Conservation (phyloP, 1,284 basidiomycete species). For the Fomitiporia mediterranea region DNA sequence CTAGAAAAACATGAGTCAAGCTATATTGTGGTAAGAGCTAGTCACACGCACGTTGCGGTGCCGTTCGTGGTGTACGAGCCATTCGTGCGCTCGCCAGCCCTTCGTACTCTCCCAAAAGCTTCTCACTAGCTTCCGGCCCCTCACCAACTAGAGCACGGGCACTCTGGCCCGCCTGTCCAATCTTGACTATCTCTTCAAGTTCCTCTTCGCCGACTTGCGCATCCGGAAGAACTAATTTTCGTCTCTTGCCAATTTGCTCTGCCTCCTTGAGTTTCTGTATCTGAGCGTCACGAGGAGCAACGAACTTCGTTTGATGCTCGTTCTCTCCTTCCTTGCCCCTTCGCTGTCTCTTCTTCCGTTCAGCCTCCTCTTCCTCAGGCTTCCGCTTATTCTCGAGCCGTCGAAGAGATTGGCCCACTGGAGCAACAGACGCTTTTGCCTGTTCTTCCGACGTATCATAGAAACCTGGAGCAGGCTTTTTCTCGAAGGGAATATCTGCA, state of each 20-base stretch:
- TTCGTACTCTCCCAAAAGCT: conserved; percentile 89
- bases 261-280: conserved; percentile 97
- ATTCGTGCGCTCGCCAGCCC: conserved; percentile 83
- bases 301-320: conserved; percentile 83
- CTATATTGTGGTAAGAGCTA: conserved; percentile 5
- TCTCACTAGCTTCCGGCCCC: conserved; percentile 80
- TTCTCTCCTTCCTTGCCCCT: conserved; percentile 63
- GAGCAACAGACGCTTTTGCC: conserved; percentile 81
- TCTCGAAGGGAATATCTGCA: conserved; percentile 98
- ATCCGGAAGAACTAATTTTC: conserved; percentile 81
- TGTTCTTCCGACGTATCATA: conserved; percentile 97
- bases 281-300: conserved; percentile 91
- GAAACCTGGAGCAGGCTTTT: conserved; percentile 92
- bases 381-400: conserved; percentile 90
- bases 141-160: conserved; percentile 80
- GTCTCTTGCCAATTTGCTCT: conserved; percentile 86
- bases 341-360: conserved; percentile 81
- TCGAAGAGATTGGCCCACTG: conserved; percentile 87
- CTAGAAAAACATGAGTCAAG: conserved; percentile 36
- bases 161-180: conserved; percentile 88
- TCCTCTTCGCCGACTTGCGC: conserved; percentile 97
- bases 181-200: conserved; percentile 98
- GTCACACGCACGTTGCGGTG: conserved; percentile 74
- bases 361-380: conserved; percentile 84
- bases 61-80: conserved; percentile 90